These are phyloP conservation scores for Talaromyces piceae DNA, from an alignment of 2,329 filamentous ascomycete genomes.

Conservation along the genomic window DNA sequence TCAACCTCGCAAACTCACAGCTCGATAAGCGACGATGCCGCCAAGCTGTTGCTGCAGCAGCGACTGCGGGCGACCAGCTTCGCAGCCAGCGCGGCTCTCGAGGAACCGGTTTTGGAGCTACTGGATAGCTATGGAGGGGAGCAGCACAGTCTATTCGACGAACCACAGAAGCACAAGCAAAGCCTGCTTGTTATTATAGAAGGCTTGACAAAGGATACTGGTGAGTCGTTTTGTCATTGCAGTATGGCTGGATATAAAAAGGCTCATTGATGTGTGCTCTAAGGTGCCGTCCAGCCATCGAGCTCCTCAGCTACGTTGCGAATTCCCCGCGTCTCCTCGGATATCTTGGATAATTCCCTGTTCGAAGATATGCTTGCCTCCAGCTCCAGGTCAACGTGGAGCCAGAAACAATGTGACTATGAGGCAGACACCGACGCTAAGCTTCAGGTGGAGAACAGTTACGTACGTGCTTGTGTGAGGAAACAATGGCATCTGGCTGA, in stretches of 20 bases:
- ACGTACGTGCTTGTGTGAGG: not conserved
- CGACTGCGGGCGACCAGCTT: constrained; percentile 44
- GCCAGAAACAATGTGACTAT: constrained; percentile 17
- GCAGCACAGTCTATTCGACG: constrained; percentile 44
- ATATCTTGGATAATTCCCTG: constrained; percentile 12
- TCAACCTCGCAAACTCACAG: constrained; percentile 3
- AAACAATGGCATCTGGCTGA: not conserved
- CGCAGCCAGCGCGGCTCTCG: constrained; percentile 32
- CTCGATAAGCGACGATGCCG: constrained; percentile 23
- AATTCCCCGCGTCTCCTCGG: constrained; percentile 14
- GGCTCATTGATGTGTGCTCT: not conserved
- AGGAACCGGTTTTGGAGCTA: constrained; percentile 47
- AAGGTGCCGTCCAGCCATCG: constrained; percentile 12
- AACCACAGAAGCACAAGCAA: constrained; percentile 11
- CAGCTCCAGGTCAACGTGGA: constrained; percentile 18
- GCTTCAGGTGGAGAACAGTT: constrained; percentile 26
- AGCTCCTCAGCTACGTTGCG: not conserved
- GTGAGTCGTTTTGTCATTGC: constrained; percentile 29
- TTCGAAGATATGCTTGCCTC: constrained; percentile 6
- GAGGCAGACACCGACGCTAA: constrained; percentile 6
- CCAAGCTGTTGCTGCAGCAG: constrained; percentile 37
- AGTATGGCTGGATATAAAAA: no score
- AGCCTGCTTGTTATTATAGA: constrained; percentile 40
- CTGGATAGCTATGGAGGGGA: constrained; percentile 55
- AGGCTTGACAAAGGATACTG: constrained; percentile 54